Conservation (phyloP, 2,329 filamentous ascomycete genomes). For the Aspergillus alliaceus region DNA sequence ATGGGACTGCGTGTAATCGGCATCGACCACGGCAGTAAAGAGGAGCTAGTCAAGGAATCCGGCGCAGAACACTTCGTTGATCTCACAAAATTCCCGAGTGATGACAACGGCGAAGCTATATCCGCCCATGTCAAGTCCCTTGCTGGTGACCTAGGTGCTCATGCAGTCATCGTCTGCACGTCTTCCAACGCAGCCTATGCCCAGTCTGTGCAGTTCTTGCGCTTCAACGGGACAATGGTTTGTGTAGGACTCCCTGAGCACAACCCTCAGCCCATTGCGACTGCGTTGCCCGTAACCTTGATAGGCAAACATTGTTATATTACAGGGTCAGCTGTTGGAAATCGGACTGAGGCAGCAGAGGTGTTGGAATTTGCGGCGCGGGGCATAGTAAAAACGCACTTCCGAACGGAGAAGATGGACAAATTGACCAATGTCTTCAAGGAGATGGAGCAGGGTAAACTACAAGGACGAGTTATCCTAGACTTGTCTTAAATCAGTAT, state of each 20-base stretch:
- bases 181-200: conserved; percentile 52
- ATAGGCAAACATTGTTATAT: conserved; percentile 48
- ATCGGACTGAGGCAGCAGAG: conserved; percentile 51
- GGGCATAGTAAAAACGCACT: conserved; percentile 48
- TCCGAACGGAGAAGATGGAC: conserved; percentile 49
- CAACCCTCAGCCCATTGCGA: conserved; percentile 45
- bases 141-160: conserved; percentile 60
- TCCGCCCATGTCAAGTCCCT: conserved; percentile 57
- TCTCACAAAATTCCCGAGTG: conserved; percentile 51
- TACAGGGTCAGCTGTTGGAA: conserved; percentile 53
- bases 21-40: conserved; percentile 64
- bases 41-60: conserved; percentile 56
- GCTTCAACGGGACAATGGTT: conserved; percentile 52
- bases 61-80: conserved; percentile 68
- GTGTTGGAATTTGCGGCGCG: conserved; percentile 50
- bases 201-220: conserved; percentile 49
- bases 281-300: conserved; percentile 44
- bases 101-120: conserved; percentile 51
- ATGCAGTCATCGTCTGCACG: conserved; percentile 60
- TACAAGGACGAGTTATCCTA: conserved; percentile 51
- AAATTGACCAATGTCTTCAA: conserved; percentile 48
- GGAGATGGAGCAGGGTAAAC: conserved; percentile 44
- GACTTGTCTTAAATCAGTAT: conserved; percentile 36
- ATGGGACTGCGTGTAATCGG: conserved; percentile 66
- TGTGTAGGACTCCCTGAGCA: conserved; percentile 55